Conservation (phyloP, 2,329 filamentous ascomycete genomes). For the Arthrobotrys conoides region DNA sequence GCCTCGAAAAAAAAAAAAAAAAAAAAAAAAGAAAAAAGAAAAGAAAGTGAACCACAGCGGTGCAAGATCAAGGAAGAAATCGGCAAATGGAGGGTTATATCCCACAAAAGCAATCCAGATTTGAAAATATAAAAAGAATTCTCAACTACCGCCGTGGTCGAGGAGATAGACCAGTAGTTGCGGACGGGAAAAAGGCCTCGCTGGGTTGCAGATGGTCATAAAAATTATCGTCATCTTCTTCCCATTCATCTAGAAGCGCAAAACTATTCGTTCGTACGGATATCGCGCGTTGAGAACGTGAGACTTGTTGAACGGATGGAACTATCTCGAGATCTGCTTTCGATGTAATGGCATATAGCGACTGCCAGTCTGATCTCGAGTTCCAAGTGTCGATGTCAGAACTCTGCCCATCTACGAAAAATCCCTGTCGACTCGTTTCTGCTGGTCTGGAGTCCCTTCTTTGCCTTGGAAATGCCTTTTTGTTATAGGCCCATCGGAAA, state of each 20-base stretch:
- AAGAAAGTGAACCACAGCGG: too few species aligned
- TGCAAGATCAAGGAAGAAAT: too few species aligned
- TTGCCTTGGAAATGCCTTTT: slow-evolving; percentile 35
- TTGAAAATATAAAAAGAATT: too few species aligned
- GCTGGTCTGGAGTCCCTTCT: slow-evolving; percentile 23
- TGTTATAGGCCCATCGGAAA: slow-evolving; percentile 55
- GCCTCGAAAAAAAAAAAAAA: too few species aligned
- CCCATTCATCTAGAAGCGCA: slow-evolving; percentile 47
- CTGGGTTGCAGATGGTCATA: slow-evolving; percentile 59
- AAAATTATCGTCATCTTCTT: slow-evolving; percentile 60
- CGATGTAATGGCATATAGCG: slow-evolving; percentile 31
- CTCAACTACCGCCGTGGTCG: slow-evolving; percentile 24
- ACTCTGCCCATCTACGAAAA: slow-evolving; percentile 10
- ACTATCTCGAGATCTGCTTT: slow-evolving; percentile 39
- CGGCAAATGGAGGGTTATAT: too few species aligned
- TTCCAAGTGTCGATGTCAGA: slow-evolving; percentile 48
- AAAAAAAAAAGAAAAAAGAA: too few species aligned
- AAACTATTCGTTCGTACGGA: slow-evolving; percentile 34
- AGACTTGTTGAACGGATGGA: slow-evolving; percentile 19
- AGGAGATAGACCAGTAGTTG: slow-evolving; percentile 47
- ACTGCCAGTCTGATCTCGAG: slow-evolving; percentile 50
- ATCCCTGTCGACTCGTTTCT: slow-evolving; percentile 50
- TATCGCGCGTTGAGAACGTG: slow-evolving; percentile 22
- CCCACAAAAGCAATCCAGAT: too few species aligned
- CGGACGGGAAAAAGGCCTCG: slow-evolving; percentile 55